Conservation (phyloP, 352 stramenopile genomes). For the Phytopythium kandeliae region DNA sequence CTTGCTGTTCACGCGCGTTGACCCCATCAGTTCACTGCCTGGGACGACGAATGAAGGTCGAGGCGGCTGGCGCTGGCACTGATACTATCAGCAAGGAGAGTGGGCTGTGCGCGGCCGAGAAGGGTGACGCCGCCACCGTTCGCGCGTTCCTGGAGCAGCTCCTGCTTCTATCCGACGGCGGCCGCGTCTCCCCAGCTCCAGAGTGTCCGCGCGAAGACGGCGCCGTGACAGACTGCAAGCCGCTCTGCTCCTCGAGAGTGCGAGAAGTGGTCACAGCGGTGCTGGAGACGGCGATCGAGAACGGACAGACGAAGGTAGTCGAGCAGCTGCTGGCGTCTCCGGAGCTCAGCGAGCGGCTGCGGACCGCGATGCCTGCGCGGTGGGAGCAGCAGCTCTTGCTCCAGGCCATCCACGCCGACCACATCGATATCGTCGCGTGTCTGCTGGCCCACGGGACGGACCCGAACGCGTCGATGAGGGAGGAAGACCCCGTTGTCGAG, state of each 20-base stretch:
- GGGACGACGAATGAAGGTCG: neutral
- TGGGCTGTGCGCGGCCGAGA: neutral
- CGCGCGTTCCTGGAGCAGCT: neutral
- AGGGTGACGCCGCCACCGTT: neutral
- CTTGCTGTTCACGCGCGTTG: too few species aligned
- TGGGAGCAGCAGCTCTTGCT: conserved; percentile 6
- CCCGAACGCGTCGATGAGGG: neutral
- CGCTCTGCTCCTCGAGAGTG: neutral
- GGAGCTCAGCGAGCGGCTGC: neutral
- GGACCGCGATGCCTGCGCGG: neutral
- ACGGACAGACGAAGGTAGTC: neutral
- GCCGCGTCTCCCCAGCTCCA: neutral
- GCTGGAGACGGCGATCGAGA: conserved; percentile 1
- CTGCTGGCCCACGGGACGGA: neutral
- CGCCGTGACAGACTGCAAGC: neutral
- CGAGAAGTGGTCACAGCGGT: neutral
- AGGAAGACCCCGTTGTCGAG: neutral
- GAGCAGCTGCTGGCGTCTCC: neutral
- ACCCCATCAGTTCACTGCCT: too few species aligned
- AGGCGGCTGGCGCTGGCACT: neutral
- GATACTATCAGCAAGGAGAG: neutral
- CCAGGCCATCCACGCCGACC: conserved; percentile 10
- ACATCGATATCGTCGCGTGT: conserved; percentile 1
- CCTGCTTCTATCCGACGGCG: neutral
- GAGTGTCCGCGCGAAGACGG: neutral